Base-by-base conservation (phyloP, 2,329 filamentous ascomycete species). In the Beauveria sp. region DNA sequence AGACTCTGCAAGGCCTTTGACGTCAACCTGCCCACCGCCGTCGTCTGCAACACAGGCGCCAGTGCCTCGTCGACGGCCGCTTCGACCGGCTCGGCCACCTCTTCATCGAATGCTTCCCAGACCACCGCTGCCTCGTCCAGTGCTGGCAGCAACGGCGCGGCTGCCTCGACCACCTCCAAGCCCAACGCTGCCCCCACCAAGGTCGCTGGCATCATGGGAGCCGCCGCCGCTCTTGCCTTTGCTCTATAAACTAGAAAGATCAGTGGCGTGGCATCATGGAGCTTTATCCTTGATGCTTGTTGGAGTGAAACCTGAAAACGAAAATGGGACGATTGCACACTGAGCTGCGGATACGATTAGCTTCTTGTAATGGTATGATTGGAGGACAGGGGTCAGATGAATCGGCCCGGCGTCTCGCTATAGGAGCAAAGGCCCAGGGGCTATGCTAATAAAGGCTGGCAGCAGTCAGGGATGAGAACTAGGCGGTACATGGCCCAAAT, bases 1-100 rank as follows among this genome's bases (percentile, higher is more conserved):
- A 63, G 70, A 64, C 71, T 79, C 62, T 79, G 76, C 73, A 71
- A 68, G 44, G 66, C 70, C 50, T 66, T 67, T 43, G 70, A 71
- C 53, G 73, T 77, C 53, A 61, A 66, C 20, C 68, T 75, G 5
- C 76, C 76, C 41, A 66, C 70, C 60, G 61, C 71, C 64, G 72
- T 78, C 47, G 68, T 69, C 53, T 78, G 76, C 70, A 69, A 70
- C 54, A 63, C 62, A 16, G 46, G 48, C n/a, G 46, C 58, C 16
- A 20, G 12, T 28, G 30, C 46, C 34, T 24, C 46, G 18, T 24
- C 46, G 7, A 48, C 50, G 18, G 9, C 53, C 41, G 37, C 40
- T 30, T 56, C 58, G 26, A 20, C 54, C 12, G 55, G 18, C 34
- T 54, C 57, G 20, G 30, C 43, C 37, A 26, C 48, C 16, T n/a